A percentile compares a stretch with the other conserved stretches of the same genome.
Evolutionary conservation across 306 rosid genomes (phyloP).

Genomic region (Malus domestica): DNA sequence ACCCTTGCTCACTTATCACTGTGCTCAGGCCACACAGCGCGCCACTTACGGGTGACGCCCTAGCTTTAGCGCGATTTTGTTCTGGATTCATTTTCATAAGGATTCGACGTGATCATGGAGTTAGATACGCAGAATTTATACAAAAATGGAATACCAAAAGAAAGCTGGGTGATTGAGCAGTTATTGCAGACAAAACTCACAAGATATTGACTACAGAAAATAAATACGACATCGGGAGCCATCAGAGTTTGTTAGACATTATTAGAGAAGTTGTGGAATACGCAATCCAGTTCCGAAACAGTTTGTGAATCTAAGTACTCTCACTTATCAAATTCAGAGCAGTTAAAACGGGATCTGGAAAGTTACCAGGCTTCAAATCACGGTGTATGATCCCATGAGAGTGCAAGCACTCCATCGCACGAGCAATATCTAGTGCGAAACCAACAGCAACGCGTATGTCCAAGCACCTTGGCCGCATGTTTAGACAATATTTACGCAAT

Average conservation of each 20-base stretch:
- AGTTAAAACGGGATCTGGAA: slow-evolving; percentile 13
- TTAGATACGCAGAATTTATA: no score
- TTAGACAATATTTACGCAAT: slow-evolving; percentile 71
- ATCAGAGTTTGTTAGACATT: neutral
- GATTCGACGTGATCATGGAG: no score
- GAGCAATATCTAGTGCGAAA: slow-evolving; percentile 81
- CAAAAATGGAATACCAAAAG: neutral
- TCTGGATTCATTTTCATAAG: no score
- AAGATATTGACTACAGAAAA: neutral
- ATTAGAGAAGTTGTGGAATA: neutral
- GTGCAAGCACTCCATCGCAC: slow-evolving; percentile 95
- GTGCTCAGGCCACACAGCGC: no score
- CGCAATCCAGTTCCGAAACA: neutral
- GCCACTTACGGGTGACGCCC: no score
- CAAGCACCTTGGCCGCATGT: slow-evolving; percentile 77
- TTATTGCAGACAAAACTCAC: neutral
- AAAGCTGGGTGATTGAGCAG: neutral
- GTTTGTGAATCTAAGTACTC: neutral
- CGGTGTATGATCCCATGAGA: slow-evolving; percentile 96
- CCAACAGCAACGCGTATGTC: slow-evolving; percentile 70
- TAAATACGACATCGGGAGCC: neutral
- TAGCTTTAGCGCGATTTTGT: no score
- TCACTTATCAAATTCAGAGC: neutral
- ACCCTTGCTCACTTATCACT: no score
- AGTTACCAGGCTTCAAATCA: slow-evolving; percentile 87